Evolutionary conservation across 2,329 filamentous ascomycete species (phyloP).

Genomic region (Mollisia scopiformis): DNA sequence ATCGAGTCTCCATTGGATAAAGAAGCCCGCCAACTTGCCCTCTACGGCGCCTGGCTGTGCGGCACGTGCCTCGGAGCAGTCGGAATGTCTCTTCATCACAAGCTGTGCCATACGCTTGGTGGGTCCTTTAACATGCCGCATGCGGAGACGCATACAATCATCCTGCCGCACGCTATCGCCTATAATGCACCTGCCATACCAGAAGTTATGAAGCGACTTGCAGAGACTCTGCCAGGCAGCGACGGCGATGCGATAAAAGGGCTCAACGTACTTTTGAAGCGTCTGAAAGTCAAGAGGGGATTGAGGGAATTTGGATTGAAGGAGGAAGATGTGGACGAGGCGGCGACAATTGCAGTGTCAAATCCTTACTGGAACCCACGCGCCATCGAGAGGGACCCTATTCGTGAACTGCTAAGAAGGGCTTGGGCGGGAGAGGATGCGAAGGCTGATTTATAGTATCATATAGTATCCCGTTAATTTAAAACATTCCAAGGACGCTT

Average conservation of each 20-base stretch:
- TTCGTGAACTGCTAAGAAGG: conserved; percentile 59
- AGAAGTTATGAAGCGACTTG: conserved; percentile 54
- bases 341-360: conserved; percentile 58
- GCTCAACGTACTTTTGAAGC: conserved; percentile 57
- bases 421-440: conserved; percentile 65
- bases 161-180: conserved; percentile 64
- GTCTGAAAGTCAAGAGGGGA: conserved; percentile 54
- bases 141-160: conserved; percentile 65
- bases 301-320: conserved; percentile 60
- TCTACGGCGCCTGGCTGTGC: conserved; percentile 68
- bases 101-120: conserved; percentile 67
- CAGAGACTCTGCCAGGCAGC: conserved; percentile 55
- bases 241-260: conserved; percentile 61
- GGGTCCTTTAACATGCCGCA: conserved; percentile 67
- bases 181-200: conserved; percentile 62
- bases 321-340: conserved; percentile 62
- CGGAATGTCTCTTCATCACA: conserved; percentile 68
- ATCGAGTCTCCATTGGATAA: conserved; percentile 45
- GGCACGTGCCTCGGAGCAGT: conserved; percentile 61
- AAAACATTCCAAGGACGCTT: no score
- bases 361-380: conserved; percentile 65
- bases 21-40: conserved; percentile 52
- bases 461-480: no score
- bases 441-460: conserved; percentile 53
- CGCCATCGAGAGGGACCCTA: conserved; percentile 50